phyloP scores from a whole-genome alignment of 306 rosid genomes.

The Sindora glabra region DNA sequence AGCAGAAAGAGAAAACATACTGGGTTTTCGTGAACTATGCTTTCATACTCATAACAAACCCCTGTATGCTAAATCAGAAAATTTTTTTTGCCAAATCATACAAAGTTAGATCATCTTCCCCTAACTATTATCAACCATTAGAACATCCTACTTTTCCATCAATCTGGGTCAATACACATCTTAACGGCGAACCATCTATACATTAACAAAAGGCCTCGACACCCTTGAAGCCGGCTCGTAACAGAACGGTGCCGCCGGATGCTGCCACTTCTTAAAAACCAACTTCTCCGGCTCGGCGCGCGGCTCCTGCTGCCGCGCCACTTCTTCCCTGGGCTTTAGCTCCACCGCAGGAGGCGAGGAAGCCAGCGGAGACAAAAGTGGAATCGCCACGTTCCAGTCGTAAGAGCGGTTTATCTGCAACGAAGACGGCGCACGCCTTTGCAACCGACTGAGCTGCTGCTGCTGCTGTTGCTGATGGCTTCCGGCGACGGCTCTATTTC shows the following conservation, averaged over 20 bases:
- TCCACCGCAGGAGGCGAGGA: conserved; percentile 49
- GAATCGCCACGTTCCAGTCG: conserved; percentile 89
- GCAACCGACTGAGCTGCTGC: conserved; percentile 64
- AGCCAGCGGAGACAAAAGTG: conserved; percentile 66
- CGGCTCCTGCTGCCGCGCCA: conserved; percentile 15
- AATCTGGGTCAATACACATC: neutral
- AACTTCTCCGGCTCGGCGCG: conserved; percentile 37
- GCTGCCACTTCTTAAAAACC: conserved; percentile 77
- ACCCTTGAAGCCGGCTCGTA: conserved; percentile 43
- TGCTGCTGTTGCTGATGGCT: no score
- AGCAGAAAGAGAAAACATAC: conserved; percentile 4
- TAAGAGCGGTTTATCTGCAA: conserved; percentile 44
- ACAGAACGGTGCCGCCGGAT: conserved; percentile 92
- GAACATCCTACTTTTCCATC: no score
- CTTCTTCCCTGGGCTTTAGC: conserved; percentile 17
- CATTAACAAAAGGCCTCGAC: conserved; percentile 59
- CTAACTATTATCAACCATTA: no score
- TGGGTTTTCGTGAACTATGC: neutral
- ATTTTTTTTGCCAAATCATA: conserved; percentile 3
- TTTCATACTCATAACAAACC: neutral
- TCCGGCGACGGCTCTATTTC: conserved; percentile 6
- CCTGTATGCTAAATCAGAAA: conserved; percentile 21
- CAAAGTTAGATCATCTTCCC: conserved; percentile 30
- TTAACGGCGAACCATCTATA: conserved; percentile 16
- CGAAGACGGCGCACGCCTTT: conserved; percentile 77